Conservation (phyloP, 2,329 filamentous ascomycete species). For the Emmonsia crescens region DNA sequence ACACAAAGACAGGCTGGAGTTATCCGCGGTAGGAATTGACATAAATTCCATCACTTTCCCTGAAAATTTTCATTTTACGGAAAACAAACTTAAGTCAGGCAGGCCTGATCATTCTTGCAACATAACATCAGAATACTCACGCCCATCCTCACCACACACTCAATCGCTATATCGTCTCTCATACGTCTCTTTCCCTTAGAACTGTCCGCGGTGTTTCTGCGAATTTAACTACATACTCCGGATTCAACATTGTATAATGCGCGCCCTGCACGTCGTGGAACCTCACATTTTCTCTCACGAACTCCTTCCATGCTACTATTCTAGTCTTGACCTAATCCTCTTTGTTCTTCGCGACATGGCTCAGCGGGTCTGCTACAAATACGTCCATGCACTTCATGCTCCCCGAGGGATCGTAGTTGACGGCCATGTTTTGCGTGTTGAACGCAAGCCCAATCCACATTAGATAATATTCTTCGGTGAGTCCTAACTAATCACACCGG, state of each 20-base stretch:
- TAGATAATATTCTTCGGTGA: conserved; percentile 15
- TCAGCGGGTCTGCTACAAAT: conserved; percentile 28
- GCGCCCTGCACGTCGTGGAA: conserved; percentile 23
- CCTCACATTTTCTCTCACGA: conserved; percentile 13
- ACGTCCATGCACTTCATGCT: conserved; percentile 28
- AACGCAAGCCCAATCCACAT: conserved; percentile 22
- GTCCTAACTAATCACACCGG: conserved; percentile 23
- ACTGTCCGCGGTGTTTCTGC: not conserved
- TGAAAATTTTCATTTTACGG: not conserved
- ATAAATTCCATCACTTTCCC: not conserved
- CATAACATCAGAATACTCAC: no score
- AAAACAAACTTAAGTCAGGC: not conserved
- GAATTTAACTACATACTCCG: conserved; percentile 18
- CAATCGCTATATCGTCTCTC: not conserved
- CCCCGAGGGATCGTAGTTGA: conserved; percentile 33
- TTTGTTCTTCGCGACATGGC: conserved; percentile 17
- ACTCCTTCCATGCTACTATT: conserved; percentile 23
- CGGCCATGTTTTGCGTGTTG: conserved; percentile 25
- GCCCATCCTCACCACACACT: not conserved
- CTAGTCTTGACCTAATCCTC: conserved; percentile 12
- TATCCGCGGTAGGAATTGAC: not conserved
- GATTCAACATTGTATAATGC: conserved; percentile 28
- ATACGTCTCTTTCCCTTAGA: not conserved
- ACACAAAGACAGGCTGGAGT: not conserved
- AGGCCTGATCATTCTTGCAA: not conserved